Percentiles rank a stretch among this genome's conserved stretches.
These are phyloP conservation scores for Neopestalotiopsis sp. DNA, from an alignment of 2,329 filamentous ascomycete genomes.

Conservation along the genomic window DNA sequence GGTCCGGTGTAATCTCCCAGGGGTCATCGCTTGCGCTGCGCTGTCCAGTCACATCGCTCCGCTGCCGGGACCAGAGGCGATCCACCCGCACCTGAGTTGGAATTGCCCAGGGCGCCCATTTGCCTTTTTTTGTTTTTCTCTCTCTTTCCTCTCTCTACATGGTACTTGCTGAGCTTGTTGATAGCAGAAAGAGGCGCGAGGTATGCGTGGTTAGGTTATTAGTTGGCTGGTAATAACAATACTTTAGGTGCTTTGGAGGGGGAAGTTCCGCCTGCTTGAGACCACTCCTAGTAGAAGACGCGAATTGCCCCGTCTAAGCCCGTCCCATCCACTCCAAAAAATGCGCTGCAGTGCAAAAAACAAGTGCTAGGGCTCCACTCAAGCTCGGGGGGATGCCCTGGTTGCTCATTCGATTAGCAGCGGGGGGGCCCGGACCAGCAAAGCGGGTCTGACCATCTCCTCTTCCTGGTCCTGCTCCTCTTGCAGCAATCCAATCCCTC, in stretches of 20 bases:
- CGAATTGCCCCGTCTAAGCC: too few relatives aligned
- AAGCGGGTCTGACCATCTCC: conserved; percentile 2
- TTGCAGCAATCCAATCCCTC: conserved; percentile 10
- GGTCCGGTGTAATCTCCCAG: conserved; percentile 32
- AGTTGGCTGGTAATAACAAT: neutral
- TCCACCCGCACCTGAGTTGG: conserved; percentile 14
- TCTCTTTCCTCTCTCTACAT: neutral
- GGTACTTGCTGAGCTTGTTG: neutral
- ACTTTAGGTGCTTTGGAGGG: neutral
- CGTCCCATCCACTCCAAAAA: neutral
- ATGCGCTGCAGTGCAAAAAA: neutral
- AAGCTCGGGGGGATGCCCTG: neutral
- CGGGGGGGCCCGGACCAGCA: conserved; percentile 4
- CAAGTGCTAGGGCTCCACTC: neutral
- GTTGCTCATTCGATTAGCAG: conserved; percentile 8
- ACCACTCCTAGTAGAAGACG: neutral
- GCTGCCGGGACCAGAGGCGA: conserved; percentile 5
- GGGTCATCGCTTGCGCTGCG: conserved; percentile 26
- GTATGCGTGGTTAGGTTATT: neutral
- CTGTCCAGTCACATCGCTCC: conserved; percentile 13
- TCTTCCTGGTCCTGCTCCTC: neutral
- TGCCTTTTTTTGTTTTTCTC: neutral
- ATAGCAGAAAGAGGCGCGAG: neutral
- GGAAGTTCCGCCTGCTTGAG: neutral
- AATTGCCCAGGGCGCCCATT: neutral